Evolutionary conservation across 1,284 basidiomycete species (phyloP).

Genomic region (Apiotrichum veenhuisii): DNA sequence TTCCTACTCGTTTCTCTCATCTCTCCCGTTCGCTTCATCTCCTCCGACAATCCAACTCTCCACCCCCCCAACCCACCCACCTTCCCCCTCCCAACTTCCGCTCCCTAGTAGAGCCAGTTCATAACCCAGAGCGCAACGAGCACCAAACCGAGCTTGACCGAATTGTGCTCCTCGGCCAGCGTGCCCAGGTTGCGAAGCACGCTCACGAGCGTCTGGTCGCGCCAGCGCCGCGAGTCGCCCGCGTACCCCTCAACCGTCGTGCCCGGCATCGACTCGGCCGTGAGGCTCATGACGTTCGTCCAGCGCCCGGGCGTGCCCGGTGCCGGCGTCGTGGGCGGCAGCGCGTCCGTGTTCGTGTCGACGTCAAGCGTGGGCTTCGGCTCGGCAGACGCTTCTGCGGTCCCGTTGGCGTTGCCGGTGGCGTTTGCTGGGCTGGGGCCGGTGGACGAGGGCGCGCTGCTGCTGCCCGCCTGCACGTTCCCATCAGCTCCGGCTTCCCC

Average conservation of each 20-base stretch:
- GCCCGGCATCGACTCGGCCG: constrained; percentile 21
- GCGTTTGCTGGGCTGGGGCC: not conserved
- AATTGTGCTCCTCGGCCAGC: constrained; percentile 39
- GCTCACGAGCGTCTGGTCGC: constrained; percentile 30
- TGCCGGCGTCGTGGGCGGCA: constrained; percentile 1
- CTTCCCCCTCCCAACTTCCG: too few relatives aligned
- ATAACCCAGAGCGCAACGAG: constrained; percentile 45
- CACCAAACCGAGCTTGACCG: constrained; percentile 43
- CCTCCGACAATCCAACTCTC: too few relatives aligned
- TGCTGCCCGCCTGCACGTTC: not conserved
- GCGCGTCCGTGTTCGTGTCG: not conserved
- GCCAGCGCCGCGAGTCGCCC: constrained; percentile 20
- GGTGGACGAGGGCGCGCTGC: not conserved
- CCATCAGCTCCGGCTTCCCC: not conserved
- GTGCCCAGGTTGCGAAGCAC: constrained; percentile 27
- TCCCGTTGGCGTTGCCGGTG: too few relatives aligned
- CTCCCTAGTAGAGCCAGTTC: constrained; percentile 48
- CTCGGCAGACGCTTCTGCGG: too few relatives aligned
- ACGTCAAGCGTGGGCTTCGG: not conserved
- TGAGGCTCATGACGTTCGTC: not conserved
- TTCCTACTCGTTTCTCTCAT: too few relatives aligned
- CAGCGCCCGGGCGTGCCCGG: not conserved
- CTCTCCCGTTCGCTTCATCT: too few relatives aligned
- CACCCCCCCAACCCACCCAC: too few relatives aligned
- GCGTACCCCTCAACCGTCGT: constrained; percentile 27